Percentiles rank a stretch among this genome's conserved stretches.
phyloP scores from a whole-genome alignment of 768 basidiomycete species.

The Lentinula detonsa region DNA sequence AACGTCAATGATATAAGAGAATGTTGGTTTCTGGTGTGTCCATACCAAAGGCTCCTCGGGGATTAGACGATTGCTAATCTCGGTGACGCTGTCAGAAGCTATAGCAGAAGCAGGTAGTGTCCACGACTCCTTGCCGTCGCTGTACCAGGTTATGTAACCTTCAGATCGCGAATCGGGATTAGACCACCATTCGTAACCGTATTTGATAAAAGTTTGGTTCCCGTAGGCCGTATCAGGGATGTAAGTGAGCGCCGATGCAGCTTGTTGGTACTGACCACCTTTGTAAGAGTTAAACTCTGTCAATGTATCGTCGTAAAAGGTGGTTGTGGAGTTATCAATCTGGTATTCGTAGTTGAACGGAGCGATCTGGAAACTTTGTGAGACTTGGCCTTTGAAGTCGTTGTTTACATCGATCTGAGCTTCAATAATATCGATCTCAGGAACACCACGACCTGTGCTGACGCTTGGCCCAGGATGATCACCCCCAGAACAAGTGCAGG shows the following conservation, averaged over 20 bases:
- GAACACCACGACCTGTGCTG: conserved; percentile 67
- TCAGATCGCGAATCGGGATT: conserved; percentile 56
- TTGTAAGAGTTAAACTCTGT: conserved; percentile 62
- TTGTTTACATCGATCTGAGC: conserved; percentile 57
- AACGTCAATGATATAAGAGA: conserved; percentile 6
- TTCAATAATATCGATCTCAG: conserved; percentile 93
- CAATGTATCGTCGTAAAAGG: conserved; percentile 42
- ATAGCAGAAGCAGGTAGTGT: conserved; percentile 57
- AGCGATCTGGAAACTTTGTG: conserved; percentile 77
- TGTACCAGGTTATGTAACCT: conserved; percentile 86
- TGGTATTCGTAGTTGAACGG: conserved; percentile 71
- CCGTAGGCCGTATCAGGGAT: conserved; percentile 53
- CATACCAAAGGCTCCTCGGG: conserved; percentile 92
- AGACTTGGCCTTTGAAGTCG: conserved; percentile 54
- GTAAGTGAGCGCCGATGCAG: conserved; percentile 57
- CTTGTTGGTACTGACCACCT: conserved; percentile 72
- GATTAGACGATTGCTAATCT: conserved; percentile 66
- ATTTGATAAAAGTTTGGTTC: conserved; percentile 47
- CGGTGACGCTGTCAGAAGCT: conserved; percentile 52
- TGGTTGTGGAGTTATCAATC: conserved; percentile 47
- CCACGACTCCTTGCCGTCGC: conserved; percentile 65
- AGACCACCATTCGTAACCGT: conserved; percentile 79
- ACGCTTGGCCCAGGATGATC: conserved; percentile 85
- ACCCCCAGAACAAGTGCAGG: conserved; percentile 81
- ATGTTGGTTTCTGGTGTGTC: conserved; percentile 9